Evolutionary conservation across 192 early-diverging fungal species (phyloP).

Genomic region (Linnemannia hyalina): DNA sequence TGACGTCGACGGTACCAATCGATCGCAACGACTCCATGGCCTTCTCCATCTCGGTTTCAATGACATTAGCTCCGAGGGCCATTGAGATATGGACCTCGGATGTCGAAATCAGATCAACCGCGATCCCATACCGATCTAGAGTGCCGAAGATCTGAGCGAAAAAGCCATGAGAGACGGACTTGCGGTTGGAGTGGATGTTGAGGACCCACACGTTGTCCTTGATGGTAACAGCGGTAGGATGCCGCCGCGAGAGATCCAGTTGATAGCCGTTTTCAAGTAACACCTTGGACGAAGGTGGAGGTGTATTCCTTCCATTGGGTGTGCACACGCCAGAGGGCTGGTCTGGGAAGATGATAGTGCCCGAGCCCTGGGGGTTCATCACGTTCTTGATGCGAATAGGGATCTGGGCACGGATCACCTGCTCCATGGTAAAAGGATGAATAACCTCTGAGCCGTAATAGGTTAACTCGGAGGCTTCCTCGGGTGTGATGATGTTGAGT

Average conservation of each 20-base stretch:
- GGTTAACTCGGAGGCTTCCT: constrained; percentile 98
- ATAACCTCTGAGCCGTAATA: constrained; percentile 97
- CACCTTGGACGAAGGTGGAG: constrained; percentile 68
- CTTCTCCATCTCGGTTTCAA: constrained; percentile 79
- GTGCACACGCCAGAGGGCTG: constrained; percentile 64
- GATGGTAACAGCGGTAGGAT: constrained; percentile 98
- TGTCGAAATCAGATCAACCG: constrained; percentile 94
- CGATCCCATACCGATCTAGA: constrained; percentile 92
- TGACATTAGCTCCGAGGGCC: constrained; percentile 74
- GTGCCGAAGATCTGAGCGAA: constrained; percentile 96
- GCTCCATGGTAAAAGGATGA: constrained; percentile 99
- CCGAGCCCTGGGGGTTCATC: constrained; percentile 90
- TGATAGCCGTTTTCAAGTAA: constrained; percentile 82
- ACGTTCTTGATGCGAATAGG: constrained; percentile 99
- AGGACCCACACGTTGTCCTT: constrained; percentile 96
- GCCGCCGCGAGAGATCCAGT: constrained; percentile 78
- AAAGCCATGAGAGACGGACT: constrained; percentile 96
- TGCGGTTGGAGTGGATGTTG: constrained; percentile 98
- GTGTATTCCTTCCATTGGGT: constrained; percentile 62
- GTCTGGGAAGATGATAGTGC: constrained; percentile 95
- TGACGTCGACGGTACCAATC: constrained; percentile 87
- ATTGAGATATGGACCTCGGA: constrained; percentile 94
- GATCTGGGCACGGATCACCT: constrained; percentile 95
- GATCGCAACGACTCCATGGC: constrained; percentile 85
- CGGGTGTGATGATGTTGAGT: constrained; percentile 94